These are phyloP conservation scores for Sarocladium brachiariae DNA, from an alignment of 2,329 filamentous ascomycete species.

Conservation along the genomic window DNA sequence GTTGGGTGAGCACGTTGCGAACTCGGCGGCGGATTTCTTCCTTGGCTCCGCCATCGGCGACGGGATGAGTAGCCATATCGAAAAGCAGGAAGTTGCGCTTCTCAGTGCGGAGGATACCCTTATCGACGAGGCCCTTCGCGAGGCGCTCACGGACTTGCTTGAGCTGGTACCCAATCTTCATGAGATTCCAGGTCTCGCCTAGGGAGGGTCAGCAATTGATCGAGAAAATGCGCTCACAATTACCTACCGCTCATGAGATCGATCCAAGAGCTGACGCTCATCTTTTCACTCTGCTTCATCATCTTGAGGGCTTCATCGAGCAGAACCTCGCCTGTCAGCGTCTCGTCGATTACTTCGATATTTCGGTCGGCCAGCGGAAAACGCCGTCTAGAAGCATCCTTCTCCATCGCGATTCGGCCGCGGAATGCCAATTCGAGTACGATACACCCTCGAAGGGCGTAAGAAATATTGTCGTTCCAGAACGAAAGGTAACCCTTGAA, in stretches of 20 bases:
- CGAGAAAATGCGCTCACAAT: constrained; percentile 6
- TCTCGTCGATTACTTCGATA: constrained; percentile 96
- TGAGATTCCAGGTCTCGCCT: constrained; percentile 99
- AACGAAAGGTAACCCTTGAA: constrained; percentile 91
- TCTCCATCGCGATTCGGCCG: constrained; percentile 97
- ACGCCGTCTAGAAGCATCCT: constrained; percentile 82
- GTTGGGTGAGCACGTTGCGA: constrained; percentile 84
- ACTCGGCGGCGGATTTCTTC: constrained; percentile 93
- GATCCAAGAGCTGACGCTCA: constrained; percentile 99
- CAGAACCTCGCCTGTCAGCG: constrained; percentile 91
- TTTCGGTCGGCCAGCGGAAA: constrained; percentile 89
- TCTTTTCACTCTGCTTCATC: constrained; percentile 99
- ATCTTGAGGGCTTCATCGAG: constrained; percentile 98
- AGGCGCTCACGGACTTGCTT: constrained; percentile 98
- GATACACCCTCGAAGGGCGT: constrained; percentile 94
- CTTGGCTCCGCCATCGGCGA: constrained; percentile 93
- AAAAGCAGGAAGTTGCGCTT: constrained; percentile 99
- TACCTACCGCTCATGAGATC: constrained; percentile 91
- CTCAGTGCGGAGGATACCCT: constrained; percentile 95
- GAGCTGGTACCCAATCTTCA: constrained; percentile 99
- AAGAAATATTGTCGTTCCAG: constrained; percentile 99
- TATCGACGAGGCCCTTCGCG: constrained; percentile 95
- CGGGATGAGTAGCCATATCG: constrained; percentile 98
- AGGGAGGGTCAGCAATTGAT: constrained; percentile 10
- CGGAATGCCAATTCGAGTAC: constrained; percentile 96